Evolutionary conservation across 768 basidiomycete genomes (phyloP).

Genomic region (Lyophyllum shimeji): DNA sequence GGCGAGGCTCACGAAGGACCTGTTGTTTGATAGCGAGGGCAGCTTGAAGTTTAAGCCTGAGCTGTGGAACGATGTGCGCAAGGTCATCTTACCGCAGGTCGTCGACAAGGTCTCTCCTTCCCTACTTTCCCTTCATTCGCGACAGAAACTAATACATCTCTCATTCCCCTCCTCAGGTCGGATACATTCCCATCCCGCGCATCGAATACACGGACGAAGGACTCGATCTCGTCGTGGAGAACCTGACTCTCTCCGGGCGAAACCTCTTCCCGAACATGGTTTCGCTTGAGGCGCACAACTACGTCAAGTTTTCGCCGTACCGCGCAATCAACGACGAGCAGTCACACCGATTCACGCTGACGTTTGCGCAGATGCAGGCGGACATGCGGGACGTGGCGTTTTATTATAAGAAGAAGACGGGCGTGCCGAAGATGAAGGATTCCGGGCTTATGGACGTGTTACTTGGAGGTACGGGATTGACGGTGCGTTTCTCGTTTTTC

Average conservation of each 20-base stretch:
- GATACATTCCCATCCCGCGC: slow-evolving; percentile 87
- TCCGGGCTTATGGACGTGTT: slow-evolving; percentile 84
- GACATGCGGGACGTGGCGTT: slow-evolving; percentile 95
- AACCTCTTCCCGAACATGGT: slow-evolving; percentile 88
- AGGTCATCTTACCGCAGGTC: slow-evolving; percentile 76
- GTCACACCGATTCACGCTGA: slow-evolving; percentile 73
- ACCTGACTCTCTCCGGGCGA: slow-evolving; percentile 81
- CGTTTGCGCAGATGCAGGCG: slow-evolving; percentile 84
- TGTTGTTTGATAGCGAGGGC: slow-evolving; percentile 83
- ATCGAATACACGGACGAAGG: slow-evolving; percentile 90
- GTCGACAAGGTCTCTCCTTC: slow-evolving; percentile 60
- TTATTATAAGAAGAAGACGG: slow-evolving; percentile 84
- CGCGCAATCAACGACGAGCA: slow-evolving; percentile 50
- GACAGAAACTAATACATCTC: no score
- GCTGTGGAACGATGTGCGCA: slow-evolving; percentile 86
- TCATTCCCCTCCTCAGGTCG: slow-evolving; percentile 42
- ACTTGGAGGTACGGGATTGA: slow-evolving; percentile 81
- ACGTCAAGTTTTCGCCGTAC: slow-evolving; percentile 84
- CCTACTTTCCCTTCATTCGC: no score
- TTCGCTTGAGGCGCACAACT: slow-evolving; percentile 76
- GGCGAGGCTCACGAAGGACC: slow-evolving; percentile 75
- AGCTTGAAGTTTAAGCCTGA: slow-evolving; percentile 85
- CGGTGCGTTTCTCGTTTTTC: slow-evolving; percentile 38
- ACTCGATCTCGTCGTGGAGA: slow-evolving; percentile 91
- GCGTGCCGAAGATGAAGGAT: slow-evolving; percentile 78